Evolutionary conservation across 805 yeast species (phyloP), one percentile per base, ranked within the genome.

Genomic region (Hanseniaspora taiwanica): DNA sequence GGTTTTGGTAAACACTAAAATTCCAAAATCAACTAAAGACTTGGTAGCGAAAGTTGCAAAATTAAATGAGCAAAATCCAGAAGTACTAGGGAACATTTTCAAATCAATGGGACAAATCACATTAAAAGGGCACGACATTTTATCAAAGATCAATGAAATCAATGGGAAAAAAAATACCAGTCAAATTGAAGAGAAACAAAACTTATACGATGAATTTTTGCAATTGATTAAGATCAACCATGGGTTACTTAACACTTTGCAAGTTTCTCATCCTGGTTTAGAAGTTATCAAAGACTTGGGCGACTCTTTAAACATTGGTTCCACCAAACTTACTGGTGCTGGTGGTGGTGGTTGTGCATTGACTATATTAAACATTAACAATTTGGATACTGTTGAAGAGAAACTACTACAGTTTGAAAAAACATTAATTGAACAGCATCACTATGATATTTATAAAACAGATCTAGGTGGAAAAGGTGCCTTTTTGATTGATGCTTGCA

Each of bases 281-380:
- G 98, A 91, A 55, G 65, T 68, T 38, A 74, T 89, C 21, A 79
- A 76, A 51, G 60, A 72, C 17, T 63, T 74, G n/a, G 71, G 84
- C 19, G 87, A 81, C 52, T 69, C 67, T 38, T 51, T 74, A 42
- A 55, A 64, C 3, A 58, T 91, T 14, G 98, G 98, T 6, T 76
- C 81, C 43, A 89, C 98, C 0, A 91, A 91, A 58, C 69, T 91
- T 40, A 91, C 98, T 0, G 98, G 98, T 33, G 98, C 98, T 0
- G 98, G 98, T 27, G 98, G 98, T 17, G 98, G 98, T 38, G 98
- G 98, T 2, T 91, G 98, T 65, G 94, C 97, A 9, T 80, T 91
- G 42, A 91, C 97, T 0, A 61, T 91, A 29, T 65, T 87, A 13
- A 64, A 25, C 29, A 14, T 12, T 25, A 25, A 4, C 5, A 25